Evolutionary conservation across 2,329 filamentous ascomycete species (phyloP).

Genomic region (Epichloe hybrida): DNA sequence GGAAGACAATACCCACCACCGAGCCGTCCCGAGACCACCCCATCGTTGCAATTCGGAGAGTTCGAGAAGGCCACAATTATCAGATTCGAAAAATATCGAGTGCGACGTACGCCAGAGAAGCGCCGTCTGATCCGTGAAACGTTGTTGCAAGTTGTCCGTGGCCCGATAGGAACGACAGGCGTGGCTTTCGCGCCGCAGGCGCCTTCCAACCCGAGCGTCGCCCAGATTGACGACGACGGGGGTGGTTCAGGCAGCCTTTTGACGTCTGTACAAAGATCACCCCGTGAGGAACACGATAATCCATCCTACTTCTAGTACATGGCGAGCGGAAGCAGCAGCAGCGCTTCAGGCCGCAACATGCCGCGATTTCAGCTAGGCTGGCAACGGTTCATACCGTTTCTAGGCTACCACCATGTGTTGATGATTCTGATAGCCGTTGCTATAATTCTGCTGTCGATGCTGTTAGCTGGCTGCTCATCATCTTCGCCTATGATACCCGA

Average conservation of each 20-base stretch:
- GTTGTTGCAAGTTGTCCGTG: background rate
- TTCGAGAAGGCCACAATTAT: background rate
- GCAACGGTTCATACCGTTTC: constrained; percentile 54
- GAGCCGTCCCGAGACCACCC: constrained; percentile 3
- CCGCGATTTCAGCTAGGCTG: constrained; percentile 33
- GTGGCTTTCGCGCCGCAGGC: background rate
- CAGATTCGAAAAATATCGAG: background rate
- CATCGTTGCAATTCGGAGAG: background rate
- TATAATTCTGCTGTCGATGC: constrained; percentile 83
- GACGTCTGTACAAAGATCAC: background rate
- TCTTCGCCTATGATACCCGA: constrained; percentile 88
- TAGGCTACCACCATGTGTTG: constrained; percentile 72
- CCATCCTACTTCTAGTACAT: background rate
- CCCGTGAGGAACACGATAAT: background rate
- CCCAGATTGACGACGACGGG: background rate
- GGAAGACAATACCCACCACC: background rate
- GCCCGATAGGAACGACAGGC: background rate
- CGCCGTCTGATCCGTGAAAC: too few species aligned
- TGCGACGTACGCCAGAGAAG: background rate
- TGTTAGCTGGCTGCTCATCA: constrained; percentile 91
- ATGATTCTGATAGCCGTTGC: constrained; percentile 93
- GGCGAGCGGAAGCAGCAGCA: constrained; percentile 12
- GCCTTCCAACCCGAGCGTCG: constrained; percentile 4
- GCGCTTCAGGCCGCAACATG: constrained; percentile 13
- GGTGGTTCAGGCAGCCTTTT: background rate